These are phyloP conservation scores for Truncatella angustata DNA, from an alignment of 2,329 filamentous ascomycete genomes.

Conservation along the genomic window DNA sequence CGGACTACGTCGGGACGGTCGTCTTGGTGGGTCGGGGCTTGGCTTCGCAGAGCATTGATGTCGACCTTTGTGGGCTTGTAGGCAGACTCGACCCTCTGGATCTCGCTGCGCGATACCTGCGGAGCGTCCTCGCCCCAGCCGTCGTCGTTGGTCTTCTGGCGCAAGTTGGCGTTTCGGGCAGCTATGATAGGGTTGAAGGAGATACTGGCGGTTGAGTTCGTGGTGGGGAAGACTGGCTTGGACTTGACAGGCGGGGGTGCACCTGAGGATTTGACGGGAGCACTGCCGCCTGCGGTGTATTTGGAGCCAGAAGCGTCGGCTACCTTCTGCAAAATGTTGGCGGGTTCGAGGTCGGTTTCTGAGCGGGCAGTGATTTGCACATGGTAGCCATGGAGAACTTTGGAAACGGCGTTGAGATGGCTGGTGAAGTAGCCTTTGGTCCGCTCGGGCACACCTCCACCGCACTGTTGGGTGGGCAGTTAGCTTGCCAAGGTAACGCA, in stretches of 20 bases:
- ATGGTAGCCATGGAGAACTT: slow-evolving; percentile 94
- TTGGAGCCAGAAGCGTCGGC: slow-evolving; percentile 92
- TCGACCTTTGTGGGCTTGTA: slow-evolving; percentile 97
- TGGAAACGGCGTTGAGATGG: slow-evolving; percentile 84
- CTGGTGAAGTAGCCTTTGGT: slow-evolving; percentile 99
- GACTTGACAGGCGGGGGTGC: slow-evolving; percentile 74
- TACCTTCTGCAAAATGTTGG: slow-evolving; percentile 88
- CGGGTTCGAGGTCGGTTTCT: slow-evolving; percentile 82
- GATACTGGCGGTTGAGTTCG: slow-evolving; percentile 55
- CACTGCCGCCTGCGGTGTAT: slow-evolving; percentile 71
- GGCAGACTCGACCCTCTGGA: slow-evolving; percentile 88
- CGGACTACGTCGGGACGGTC: slow-evolving; percentile 67
- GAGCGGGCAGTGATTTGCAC: slow-evolving; percentile 96
- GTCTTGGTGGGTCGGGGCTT: slow-evolving; percentile 50
- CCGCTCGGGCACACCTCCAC: slow-evolving; percentile 94
- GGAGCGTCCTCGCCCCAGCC: slow-evolving; percentile 96
- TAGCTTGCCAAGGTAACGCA: neutral
- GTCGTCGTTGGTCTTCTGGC: slow-evolving; percentile 66
- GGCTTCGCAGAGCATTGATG: slow-evolving; percentile 78
- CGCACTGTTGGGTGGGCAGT: slow-evolving; percentile 57
- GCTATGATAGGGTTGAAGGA: slow-evolving; percentile 68
- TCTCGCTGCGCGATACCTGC: slow-evolving; percentile 78
- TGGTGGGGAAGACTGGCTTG: slow-evolving; percentile 91
- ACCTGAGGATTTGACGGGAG: slow-evolving; percentile 45
- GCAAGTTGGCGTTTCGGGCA: slow-evolving; percentile 57